phyloP scores from a whole-genome alignment of 305 asterid species.

The Solanum hybrid region DNA sequence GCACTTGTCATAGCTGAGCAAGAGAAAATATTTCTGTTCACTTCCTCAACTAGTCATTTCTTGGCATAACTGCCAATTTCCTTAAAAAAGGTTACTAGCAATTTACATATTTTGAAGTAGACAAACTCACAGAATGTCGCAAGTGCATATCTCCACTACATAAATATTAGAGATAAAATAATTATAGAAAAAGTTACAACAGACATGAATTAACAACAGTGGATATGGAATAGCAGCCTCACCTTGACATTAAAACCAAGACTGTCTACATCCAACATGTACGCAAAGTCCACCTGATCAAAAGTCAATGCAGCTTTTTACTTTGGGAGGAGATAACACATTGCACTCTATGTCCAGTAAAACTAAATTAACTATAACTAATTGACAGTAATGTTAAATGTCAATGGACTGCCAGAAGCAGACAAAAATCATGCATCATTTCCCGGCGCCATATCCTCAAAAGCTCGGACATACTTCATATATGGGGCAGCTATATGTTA shows the following conservation, averaged over 20 bases:
- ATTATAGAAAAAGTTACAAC: not conserved
- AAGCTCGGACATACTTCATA: not conserved
- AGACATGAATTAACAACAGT: not conserved
- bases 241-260: constrained; percentile 95
- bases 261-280: constrained; percentile 85
- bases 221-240: not conserved
- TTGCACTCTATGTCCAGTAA: not conserved
- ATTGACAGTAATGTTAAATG: not conserved
- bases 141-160: not conserved
- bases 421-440: not conserved
- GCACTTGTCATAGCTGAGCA: not conserved
- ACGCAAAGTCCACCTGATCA: constrained; percentile 69
- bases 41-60: not conserved
- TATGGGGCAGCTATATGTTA: not conserved
- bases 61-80: not conserved
- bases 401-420: not conserved
- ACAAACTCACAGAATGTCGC: not conserved
- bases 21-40: not conserved
- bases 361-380: not conserved
- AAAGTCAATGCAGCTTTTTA: constrained; percentile 6
- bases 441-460: not conserved
- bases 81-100: not conserved
- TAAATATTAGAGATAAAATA: not conserved
- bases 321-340: not conserved
- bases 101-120: not conserved